Evolutionary conservation across 768 basidiomycete genomes (phyloP), one percentile per base, ranked within the genome.

Genomic region (Sporobolomyces phaffii): DNA sequence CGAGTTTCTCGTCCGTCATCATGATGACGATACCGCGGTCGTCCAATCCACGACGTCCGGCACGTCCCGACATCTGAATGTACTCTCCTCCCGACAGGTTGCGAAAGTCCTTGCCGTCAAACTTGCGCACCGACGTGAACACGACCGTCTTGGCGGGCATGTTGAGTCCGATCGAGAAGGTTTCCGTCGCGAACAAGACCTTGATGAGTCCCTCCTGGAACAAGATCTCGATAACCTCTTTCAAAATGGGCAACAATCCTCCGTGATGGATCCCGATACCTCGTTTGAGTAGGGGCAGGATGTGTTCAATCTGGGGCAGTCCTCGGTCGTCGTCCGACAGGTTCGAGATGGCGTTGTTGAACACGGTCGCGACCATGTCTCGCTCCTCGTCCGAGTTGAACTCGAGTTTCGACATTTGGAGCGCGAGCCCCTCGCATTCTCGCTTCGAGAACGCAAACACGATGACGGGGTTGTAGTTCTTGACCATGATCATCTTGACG

Each of bases 101-200:
- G 31, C 96, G 84, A 80, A 96, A 96, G 73, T 93, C 91, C 48
- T 84, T 85, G 1, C 96, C 96, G 77, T 99, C 96, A 74, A 92
- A 98, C 79, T 99, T 99, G 72, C 91, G 86, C 4, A 91, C 87
- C 1, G 87, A 84, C 0, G 91, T 96, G 81, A 99, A 99, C 28
- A 99, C 94, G 52, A 99, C 96, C 5, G 96, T 98, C 81, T 97
- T 98, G 22, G 96, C 96, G 15, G 96, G 96, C 96, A 99, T 99
- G 79, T 99, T 99, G 48, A 99, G 81, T 24, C 80, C 91, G 64
- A 96, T 96, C 20, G 93, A 94, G 79, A 97, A 97, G 0, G 96
- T 99, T 79, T 99, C 96, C 0, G 96, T 99, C 10, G 96, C 96
- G 75, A 98, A 99, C 44, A 99, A 84, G 36, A 91, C 92, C 77